A percentile compares a stretch with the other conserved stretches of the same genome.
Conservation (phyloP, 805 yeast species). For the Saccharomycopsis guyanensis region DNA sequence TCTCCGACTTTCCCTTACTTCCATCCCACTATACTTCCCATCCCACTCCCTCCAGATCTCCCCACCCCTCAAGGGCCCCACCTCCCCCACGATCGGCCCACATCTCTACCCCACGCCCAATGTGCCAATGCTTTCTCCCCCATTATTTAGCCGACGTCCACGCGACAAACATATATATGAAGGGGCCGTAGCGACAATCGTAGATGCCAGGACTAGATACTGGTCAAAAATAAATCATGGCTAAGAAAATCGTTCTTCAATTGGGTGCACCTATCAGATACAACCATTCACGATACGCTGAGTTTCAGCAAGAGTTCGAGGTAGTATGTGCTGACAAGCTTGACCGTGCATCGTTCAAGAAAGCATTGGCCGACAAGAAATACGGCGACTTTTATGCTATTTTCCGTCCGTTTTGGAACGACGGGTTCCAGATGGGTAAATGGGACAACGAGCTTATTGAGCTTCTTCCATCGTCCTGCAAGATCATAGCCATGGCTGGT, state of each 20-base stretch:
- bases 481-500: slow-evolving; percentile 25
- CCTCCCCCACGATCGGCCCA: too few relatives aligned
- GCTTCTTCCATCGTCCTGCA: slow-evolving; percentile 13
- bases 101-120: too few relatives aligned
- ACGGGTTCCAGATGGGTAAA: slow-evolving; percentile 19
- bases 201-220: too few relatives aligned
- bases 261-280: slow-evolving; percentile 20
- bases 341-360: slow-evolving; percentile 6
- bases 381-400: slow-evolving; percentile 18
- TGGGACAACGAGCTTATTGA: slow-evolving; percentile 18
- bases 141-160: too few relatives aligned
- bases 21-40: too few relatives aligned
- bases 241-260: slow-evolving; percentile 17
- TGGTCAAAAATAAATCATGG: too few relatives aligned
- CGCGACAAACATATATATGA: too few relatives aligned
- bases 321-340: slow-evolving; percentile 1
- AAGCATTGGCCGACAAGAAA: slow-evolving; percentile 3
- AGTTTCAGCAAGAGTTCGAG: slow-evolving; percentile 9
- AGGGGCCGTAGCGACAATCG: too few relatives aligned
- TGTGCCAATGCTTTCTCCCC: too few relatives aligned
- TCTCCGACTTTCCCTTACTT: too few relatives aligned
- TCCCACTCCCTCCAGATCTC: too few relatives aligned
- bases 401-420: slow-evolving; percentile 20
- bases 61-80: too few relatives aligned
- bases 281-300: slow-evolving; percentile 9